phyloP scores from a whole-genome alignment of 108 stramenopile genomes.

The Skeletonema grethae region DNA sequence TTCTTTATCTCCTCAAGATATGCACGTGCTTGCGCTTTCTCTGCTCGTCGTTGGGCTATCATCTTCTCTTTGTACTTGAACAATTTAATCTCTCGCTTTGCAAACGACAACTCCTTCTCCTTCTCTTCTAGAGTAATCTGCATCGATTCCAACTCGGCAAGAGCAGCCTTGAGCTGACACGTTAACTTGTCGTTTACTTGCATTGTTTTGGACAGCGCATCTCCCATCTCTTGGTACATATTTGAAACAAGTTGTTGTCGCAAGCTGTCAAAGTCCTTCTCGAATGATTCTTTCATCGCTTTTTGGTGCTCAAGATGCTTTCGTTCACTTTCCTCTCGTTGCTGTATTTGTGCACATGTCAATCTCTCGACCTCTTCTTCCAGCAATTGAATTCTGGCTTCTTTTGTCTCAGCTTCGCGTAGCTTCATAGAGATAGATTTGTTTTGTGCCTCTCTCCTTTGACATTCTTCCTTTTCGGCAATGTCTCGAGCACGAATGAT shows the following conservation, averaged over 20 bases:
- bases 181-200: background rate
- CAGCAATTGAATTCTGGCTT: background rate
- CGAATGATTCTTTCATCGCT: background rate
- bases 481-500: background rate
- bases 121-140: background rate
- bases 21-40: background rate
- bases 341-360: background rate
- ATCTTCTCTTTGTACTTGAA: background rate
- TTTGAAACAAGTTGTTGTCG: background rate
- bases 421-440: background rate
- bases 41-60: background rate
- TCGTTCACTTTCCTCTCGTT: background rate
- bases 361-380: background rate
- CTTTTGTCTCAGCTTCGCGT: background rate
- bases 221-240: conserved; percentile 2
- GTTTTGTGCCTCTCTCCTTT: background rate
- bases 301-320: background rate
- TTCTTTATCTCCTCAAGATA: background rate
- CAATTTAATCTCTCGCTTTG: background rate
- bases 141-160: conserved; percentile 1
- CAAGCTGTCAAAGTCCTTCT: background rate
- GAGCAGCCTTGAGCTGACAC: background rate
- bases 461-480: background rate
- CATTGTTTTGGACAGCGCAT: background rate
- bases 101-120: background rate